Evolutionary conservation across 2,329 filamentous ascomycete genomes (phyloP).

Genomic region (Helicocarpus griseus): DNA sequence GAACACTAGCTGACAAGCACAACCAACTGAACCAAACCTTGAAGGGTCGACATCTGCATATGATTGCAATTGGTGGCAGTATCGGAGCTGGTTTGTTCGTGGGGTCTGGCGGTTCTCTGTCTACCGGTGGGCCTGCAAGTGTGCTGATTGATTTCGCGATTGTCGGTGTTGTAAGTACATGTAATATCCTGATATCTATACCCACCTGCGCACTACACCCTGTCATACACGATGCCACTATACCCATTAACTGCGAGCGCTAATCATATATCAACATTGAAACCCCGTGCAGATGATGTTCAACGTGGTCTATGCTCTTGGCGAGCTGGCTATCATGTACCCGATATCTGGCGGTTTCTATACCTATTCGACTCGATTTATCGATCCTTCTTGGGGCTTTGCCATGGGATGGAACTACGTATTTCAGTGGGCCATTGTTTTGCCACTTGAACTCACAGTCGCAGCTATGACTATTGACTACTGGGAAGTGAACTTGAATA

Average conservation of each 20-base stretch:
- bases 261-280: background rate
- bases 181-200: background rate
- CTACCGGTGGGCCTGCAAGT: constrained; percentile 28
- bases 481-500: constrained; percentile 43
- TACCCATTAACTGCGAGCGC: background rate
- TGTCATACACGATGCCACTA: background rate
- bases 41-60: constrained; percentile 28
- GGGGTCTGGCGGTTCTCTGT: constrained; percentile 28
- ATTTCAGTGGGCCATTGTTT: constrained; percentile 69
- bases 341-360: constrained; percentile 55
- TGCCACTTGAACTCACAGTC: constrained; percentile 74
- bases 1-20: constrained; percentile 15
- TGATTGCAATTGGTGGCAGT: constrained; percentile 28
- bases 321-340: constrained; percentile 52
- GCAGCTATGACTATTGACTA: constrained; percentile 70
- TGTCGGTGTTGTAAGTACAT: constrained; percentile 35
- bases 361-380: constrained; percentile 51
- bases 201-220: no score
- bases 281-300: constrained; percentile 53
- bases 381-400: constrained; percentile 49
- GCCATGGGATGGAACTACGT: constrained; percentile 52
- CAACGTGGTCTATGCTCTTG: constrained; percentile 50
- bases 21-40: constrained; percentile 21
- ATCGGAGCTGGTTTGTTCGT: constrained; percentile 31
- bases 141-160: constrained; percentile 40